A percentile compares a stretch with the other conserved stretches of the same genome.
Evolutionary conservation across 768 basidiomycete genomes (phyloP).

Genomic region (Russula sp.): DNA sequence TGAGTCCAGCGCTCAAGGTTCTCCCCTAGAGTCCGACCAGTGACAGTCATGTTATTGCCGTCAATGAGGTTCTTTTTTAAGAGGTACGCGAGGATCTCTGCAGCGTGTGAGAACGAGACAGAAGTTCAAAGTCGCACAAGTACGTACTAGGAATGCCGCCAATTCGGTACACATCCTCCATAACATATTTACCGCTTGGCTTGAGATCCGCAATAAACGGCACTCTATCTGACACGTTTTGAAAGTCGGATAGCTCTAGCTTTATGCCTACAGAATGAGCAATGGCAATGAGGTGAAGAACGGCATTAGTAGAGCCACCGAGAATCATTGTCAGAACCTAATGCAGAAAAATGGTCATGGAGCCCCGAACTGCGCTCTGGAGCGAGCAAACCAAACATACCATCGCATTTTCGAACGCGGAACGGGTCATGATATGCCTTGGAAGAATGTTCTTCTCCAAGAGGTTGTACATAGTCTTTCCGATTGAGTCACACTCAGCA

Average conservation of each 20-base stretch:
- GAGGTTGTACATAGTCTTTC: constrained; percentile 80
- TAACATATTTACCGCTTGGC: constrained; percentile 97
- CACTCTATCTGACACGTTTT: constrained; percentile 83
- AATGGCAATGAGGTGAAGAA: constrained; percentile 94
- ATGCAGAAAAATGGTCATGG: neutral
- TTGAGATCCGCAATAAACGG: constrained; percentile 97
- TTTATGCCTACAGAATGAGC: constrained; percentile 93
- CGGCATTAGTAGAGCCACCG: constrained; percentile 97
- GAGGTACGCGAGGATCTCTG: constrained; percentile 83
- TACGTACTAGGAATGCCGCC: constrained; percentile 92
- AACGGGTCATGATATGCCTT: constrained; percentile 92
- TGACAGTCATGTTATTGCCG: constrained; percentile 88
- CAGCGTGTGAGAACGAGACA: constrained; percentile 8
- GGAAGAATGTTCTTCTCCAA: constrained; percentile 91
- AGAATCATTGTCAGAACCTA: constrained; percentile 95
- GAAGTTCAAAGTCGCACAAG: neutral
- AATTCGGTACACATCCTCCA: constrained; percentile 95
- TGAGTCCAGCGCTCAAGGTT: constrained; percentile 89
- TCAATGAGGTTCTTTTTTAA: constrained; percentile 86
- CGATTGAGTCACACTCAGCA: constrained; percentile 77
- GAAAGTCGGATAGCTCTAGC: constrained; percentile 89
- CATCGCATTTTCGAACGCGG: constrained; percentile 98
- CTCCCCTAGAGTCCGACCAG: constrained; percentile 85
- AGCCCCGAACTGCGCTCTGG: constrained; percentile 5
- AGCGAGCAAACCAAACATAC: constrained; percentile 41